These are phyloP conservation scores for Phytophthora colocasiae DNA, from an alignment of 352 stramenopile genomes.

Conservation along the genomic window DNA sequence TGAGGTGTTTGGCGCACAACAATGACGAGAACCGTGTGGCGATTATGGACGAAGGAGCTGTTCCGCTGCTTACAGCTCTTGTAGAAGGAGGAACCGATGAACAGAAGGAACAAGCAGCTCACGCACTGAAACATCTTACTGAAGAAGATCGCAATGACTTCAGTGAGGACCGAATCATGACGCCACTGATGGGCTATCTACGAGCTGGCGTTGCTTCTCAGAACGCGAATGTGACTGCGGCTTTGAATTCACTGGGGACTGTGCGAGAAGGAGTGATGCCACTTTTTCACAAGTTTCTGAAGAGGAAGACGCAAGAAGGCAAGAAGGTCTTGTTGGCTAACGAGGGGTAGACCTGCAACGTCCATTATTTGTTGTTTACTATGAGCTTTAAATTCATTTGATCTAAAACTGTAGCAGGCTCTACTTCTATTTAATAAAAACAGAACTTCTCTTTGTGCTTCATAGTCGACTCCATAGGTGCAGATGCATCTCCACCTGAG, in stretches of 20 bases:
- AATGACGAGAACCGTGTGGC: background rate
- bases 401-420: no score
- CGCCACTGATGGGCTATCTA: slow-evolving; percentile 1
- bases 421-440: no score
- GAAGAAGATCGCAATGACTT: background rate
- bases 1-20: slow-evolving; percentile 12
- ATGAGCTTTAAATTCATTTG: no score
- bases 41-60: slow-evolving; percentile 17
- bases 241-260: slow-evolving; percentile 8
- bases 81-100: slow-evolving; percentile 2
- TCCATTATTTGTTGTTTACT: no score
- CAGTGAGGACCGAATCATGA: background rate
- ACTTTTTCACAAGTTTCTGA: slow-evolving; percentile 5
- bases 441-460: no score
- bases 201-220: slow-evolving; percentile 8
- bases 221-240: slow-evolving; percentile 5
- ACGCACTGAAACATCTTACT: slow-evolving; percentile 9
- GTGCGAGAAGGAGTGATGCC: slow-evolving; percentile 5
- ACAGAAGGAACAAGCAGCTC: slow-evolving; percentile 4
- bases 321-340: no score
- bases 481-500: no score
- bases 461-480: no score
- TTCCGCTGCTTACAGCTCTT: slow-evolving; percentile 1
- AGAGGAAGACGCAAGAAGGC: background rate
- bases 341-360: no score